Base-by-base conservation (phyloP, 1,284 basidiomycete species). In the Cutaneotrichosporon cutaneum region DNA sequence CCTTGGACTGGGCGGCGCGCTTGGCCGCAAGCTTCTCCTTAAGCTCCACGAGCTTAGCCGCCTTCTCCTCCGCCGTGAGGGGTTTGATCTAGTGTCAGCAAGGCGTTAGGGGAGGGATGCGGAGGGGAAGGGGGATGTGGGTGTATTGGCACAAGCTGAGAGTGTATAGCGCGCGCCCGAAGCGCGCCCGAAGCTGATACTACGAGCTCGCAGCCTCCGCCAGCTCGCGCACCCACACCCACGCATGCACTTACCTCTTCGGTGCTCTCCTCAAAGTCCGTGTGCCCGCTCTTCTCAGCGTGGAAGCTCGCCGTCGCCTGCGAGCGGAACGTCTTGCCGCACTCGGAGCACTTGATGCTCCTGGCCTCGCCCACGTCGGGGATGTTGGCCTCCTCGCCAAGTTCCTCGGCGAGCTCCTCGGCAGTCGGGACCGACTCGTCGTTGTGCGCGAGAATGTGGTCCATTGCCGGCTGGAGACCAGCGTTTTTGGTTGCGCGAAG, bases 221-320 rank as follows among this genome's bases (percentile, higher is more conserved):
- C 8, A 42, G 18, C 39, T 14, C 36, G 14, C 47, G 24, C 4
- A 3, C 27, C 26, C 48, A n/a, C n/a, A n/a, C n/a, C n/a, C n/a
- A n/a, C n/a, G n/a, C n/a, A n/a, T 22, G 9, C 36, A 69, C 79
- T 63, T 33, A 91, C 92, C 84, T 96, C 94, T 74, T 98, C 94
- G 0, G 88, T 90, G 5, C 90, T 94, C 77, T 99, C 94, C 74
- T 95, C 93, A 69, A 97, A 97, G 68, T 92, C 87, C 75, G 92
- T 88, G 75, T 98, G 94, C 0, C 94, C 94, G 66, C 88, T 90
- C 81, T 94, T 94, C 78, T 96, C 92, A 3, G 94, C 94, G 73
- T 98, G 94, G 80, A 88, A 97, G 70, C 90, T 90, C 21, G 94
- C 94, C 13, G 95, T 82, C 1, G 90, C 92, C 7, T 90, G 88